Evolutionary conservation across 2,329 filamentous ascomycete species (phyloP).

Genomic region (Calonectria hawksworthii): DNA sequence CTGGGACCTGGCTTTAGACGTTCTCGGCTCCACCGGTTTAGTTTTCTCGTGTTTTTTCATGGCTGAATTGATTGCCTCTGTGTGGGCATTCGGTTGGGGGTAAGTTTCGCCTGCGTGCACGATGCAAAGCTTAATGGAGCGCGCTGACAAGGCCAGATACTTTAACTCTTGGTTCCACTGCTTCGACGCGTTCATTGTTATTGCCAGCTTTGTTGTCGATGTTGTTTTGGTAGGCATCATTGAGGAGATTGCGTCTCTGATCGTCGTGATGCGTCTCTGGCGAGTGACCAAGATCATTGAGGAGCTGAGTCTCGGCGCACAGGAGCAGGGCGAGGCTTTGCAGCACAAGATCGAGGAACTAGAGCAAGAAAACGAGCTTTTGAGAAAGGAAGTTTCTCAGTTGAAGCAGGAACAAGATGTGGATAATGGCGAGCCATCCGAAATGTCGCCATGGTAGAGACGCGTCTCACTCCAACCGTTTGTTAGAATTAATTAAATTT

Average conservation of each 20-base stretch:
- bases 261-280: slow-evolving; percentile 77
- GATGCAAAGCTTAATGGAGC: neutral
- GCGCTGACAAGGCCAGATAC: slow-evolving; percentile 58
- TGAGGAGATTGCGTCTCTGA: slow-evolving; percentile 75
- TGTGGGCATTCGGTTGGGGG: slow-evolving; percentile 73
- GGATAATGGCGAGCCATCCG: neutral
- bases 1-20: slow-evolving; percentile 25
- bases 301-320: slow-evolving; percentile 74
- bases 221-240: slow-evolving; percentile 70
- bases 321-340: slow-evolving; percentile 73
- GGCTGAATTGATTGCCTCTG: slow-evolving; percentile 69
- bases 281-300: slow-evolving; percentile 80
- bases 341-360: slow-evolving; percentile 65
- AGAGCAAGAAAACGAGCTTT: slow-evolving; percentile 58
- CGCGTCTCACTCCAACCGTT: neutral
- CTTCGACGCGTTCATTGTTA: slow-evolving; percentile 75
- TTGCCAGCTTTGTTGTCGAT: slow-evolving; percentile 73
- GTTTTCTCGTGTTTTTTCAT: slow-evolving; percentile 76
- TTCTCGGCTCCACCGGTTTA: slow-evolving; percentile 57
- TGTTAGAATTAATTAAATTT: neutral
- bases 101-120: slow-evolving; percentile 52
- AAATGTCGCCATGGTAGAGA: neutral
- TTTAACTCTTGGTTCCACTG: slow-evolving; percentile 72
- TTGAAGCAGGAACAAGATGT: neutral
- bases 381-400: slow-evolving; percentile 13